Evolutionary conservation across 768 basidiomycete species (phyloP), one percentile per base, ranked within the genome.

Genomic region (Suillus fuscotomentosus): DNA sequence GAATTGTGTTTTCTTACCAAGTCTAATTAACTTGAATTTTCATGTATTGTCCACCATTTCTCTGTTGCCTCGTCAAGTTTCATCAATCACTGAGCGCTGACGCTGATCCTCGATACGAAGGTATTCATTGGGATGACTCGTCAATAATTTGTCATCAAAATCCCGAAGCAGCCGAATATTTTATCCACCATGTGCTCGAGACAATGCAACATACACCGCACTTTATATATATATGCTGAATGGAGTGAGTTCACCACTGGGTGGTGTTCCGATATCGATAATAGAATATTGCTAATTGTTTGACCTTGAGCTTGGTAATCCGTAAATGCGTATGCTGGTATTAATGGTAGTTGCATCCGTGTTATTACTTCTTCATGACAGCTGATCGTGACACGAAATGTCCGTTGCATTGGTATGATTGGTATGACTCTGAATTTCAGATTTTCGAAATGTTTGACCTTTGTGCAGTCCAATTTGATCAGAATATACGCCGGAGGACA

Each of bases 291-390:
- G 3, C 61, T 60, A 1, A 82, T 70, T 9, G 79, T 82, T 67
- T 82, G 80, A 1, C 81, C 81, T 66, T 82, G 80, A 5, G 77
- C 65, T 27, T 71, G 60, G 62, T 81, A 82, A 64, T 82, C 78
- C 0, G 80, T 82, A 68, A 82, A 81, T 1, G 78, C 75, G 62
- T 81, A 82, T 9, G 77, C 80, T 0, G 71, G 67, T 10, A 77
- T 80, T 3, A 81, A 66, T 0, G 77, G 71, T 41, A 70, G 73
- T 63, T 81, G 78, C 13, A 3, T 47, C 3, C 1, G n/a, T 22
- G 20, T 47, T 11, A 47, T 11, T 5, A 11, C 45, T 4, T 22
- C 10, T 22, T 47, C n/a, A 11, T 2, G 9, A 5, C 45, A 20
- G 22, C n/a, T 3, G 2, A n/a, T 22, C 0, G 5, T n/a, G 20